Conservation (phyloP, 2,329 filamentous ascomycete species). For the Orbilia ellipsospora region DNA sequence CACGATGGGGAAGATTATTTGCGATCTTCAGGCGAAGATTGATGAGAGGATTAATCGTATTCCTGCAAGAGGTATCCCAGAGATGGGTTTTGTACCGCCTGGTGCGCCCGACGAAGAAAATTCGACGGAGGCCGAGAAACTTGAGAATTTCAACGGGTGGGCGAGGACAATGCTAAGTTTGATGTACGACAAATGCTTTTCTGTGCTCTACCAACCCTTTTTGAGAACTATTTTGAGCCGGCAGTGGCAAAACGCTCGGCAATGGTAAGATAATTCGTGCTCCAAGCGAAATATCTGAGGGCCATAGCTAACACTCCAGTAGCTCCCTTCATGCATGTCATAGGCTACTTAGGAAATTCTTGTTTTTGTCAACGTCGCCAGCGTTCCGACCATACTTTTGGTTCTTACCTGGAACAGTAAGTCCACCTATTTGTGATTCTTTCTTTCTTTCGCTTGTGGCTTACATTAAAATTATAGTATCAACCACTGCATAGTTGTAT, state of each 20-base stretch:
- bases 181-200: conserved; percentile 58
- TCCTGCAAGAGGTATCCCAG: conserved; percentile 58
- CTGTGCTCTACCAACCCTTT: conserved; percentile 58
- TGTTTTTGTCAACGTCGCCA: conserved; percentile 57
- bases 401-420: conserved; percentile 58
- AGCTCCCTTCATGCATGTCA: conserved; percentile 58
- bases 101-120: conserved; percentile 41
- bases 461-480: conserved; percentile 37
- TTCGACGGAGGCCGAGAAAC: conserved; percentile 49
- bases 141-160: conserved; percentile 58
- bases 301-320: conserved; percentile 12
- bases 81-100: conserved; percentile 58
- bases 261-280: conserved; percentile 56
- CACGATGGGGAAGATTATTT: conserved; percentile 58
- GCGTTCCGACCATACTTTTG: conserved; percentile 59
- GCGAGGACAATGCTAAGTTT: conserved; percentile 59
- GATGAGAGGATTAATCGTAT: conserved; percentile 58
- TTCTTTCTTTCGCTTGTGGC: conserved; percentile 9
- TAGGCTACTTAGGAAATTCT: conserved; percentile 58
- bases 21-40: conserved; percentile 57
- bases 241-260: conserved; percentile 58
- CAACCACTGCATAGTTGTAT: conserved; percentile 59
- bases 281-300: background rate
- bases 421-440: conserved; percentile 15
- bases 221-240: conserved; percentile 58